Conservation (phyloP, 2,329 filamentous ascomycete genomes). For the Pseudogymnoascus pannorum region DNA sequence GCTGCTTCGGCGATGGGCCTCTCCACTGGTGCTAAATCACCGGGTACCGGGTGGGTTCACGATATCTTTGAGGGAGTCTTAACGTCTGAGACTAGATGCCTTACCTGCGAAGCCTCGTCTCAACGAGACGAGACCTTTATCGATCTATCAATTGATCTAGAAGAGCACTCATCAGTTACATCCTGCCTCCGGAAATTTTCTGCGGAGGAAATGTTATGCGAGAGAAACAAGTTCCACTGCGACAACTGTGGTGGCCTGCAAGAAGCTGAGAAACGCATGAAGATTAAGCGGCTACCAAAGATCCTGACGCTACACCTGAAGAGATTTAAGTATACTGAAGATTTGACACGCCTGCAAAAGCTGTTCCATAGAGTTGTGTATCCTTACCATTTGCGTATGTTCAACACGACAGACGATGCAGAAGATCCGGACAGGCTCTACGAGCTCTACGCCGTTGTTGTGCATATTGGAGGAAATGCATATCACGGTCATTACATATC, state of each 20-base stretch:
- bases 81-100: slow-evolving; percentile 91
- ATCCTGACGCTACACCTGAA: slow-evolving; percentile 91
- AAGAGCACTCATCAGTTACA: slow-evolving; percentile 92
- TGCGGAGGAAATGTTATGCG: slow-evolving; percentile 95
- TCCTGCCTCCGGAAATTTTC: slow-evolving; percentile 94
- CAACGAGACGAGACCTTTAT: slow-evolving; percentile 93
- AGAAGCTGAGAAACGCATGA: slow-evolving; percentile 98
- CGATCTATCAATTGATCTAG: slow-evolving; percentile 90
- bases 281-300: slow-evolving; percentile 89
- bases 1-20: slow-evolving; percentile 33
- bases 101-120: slow-evolving; percentile 93
- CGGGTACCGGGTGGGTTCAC: slow-evolving; percentile 82
- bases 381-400: slow-evolving; percentile 90
- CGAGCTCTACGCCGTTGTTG: slow-evolving; percentile 92
- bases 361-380: slow-evolving; percentile 96
- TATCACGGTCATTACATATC: slow-evolving; percentile 98
- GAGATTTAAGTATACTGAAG: slow-evolving; percentile 97
- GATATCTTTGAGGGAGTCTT: slow-evolving; percentile 92
- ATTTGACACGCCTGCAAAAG: slow-evolving; percentile 87
- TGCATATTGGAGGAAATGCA: slow-evolving; percentile 93
- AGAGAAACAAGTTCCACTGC: slow-evolving; percentile 98
- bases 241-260: slow-evolving; percentile 94
- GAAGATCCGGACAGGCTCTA: slow-evolving; percentile 90
- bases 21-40: slow-evolving; percentile 39
- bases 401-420: slow-evolving; percentile 94